Conservation (phyloP, 2,329 filamentous ascomycete species). For the Incumbomyces delicatus region DNA sequence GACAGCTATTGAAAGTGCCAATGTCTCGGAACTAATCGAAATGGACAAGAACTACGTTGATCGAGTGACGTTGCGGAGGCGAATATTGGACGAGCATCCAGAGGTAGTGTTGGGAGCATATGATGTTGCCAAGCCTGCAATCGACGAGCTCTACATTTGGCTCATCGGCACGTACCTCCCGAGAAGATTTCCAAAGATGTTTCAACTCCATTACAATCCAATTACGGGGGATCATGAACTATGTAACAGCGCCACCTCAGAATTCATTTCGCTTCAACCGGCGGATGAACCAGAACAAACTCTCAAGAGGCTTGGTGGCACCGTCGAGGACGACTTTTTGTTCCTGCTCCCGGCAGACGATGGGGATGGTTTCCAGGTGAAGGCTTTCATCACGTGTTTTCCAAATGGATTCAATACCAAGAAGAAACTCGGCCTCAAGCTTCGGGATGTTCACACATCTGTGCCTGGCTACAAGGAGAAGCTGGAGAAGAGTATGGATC, state of each 20-base stretch:
- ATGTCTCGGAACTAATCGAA: not conserved
- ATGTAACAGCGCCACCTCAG: not conserved
- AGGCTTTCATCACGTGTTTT: constrained; percentile 12
- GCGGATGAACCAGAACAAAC: constrained; percentile 1
- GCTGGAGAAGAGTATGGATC: constrained; percentile 4
- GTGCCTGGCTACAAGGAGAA: constrained; percentile 8
- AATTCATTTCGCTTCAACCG: not conserved
- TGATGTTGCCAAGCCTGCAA: not conserved
- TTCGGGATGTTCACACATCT: constrained; percentile 23
- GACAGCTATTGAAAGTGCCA: not conserved
- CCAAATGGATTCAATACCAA: constrained; percentile 12
- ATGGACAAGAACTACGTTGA: constrained; percentile 1
- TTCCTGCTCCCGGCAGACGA: constrained; percentile 3
- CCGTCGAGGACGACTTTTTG: constrained; percentile 10
- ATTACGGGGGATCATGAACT: not conserved
- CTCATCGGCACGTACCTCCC: constrained; percentile 7
- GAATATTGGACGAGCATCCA: not conserved
- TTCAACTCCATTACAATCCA: not conserved
- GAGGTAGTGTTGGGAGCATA: not conserved
- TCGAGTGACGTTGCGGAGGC: not conserved
- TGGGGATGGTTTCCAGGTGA: constrained; percentile 8
- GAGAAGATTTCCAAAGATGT: constrained; percentile 5
- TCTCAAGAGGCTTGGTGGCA: constrained; percentile 6
- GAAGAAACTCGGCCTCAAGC: constrained; percentile 9
- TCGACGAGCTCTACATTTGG: constrained; percentile 7